A percentile compares a stretch with the other conserved stretches of the same genome.
phyloP scores from a whole-genome alignment of 2,329 filamentous ascomycete species.

The Curvularia sp. region DNA sequence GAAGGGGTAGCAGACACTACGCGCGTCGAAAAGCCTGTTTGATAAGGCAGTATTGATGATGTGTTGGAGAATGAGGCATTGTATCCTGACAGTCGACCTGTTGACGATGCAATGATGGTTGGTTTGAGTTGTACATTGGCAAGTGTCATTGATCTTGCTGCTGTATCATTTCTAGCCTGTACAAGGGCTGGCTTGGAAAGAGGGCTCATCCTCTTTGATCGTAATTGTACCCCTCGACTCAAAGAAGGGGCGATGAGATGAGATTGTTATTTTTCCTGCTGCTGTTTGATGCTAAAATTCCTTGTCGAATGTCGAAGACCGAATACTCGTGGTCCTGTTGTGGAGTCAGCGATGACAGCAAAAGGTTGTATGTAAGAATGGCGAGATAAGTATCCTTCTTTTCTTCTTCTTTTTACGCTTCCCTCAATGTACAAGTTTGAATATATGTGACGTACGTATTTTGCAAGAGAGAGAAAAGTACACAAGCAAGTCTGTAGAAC shows the following conservation, averaged over 20 bases:
- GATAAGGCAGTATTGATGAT: background rate
- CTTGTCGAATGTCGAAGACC: background rate
- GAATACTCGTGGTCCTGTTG: background rate
- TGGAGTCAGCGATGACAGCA: background rate
- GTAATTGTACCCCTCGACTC: background rate
- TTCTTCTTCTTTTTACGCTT: background rate
- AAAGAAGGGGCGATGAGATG: background rate
- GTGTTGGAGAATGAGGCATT: background rate
- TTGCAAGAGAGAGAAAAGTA: background rate
- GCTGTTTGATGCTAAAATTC: background rate
- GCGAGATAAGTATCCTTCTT: background rate
- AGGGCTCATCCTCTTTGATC: constrained; percentile 9
- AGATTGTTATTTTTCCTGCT: background rate
- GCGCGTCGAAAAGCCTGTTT: background rate
- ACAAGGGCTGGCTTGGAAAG: constrained; percentile 7
- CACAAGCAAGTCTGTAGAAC: background rate
- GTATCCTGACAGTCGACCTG: background rate
- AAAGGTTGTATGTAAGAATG: background rate
- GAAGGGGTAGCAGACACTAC: constrained; percentile 2
- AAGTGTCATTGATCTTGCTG: background rate
- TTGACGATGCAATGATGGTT: background rate
- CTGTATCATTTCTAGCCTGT: constrained; percentile 1
- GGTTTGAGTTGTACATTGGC: background rate
- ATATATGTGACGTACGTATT: background rate
- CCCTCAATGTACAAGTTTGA: background rate